These are phyloP conservation scores for Cylindricascospora bacillispora DNA, from an alignment of 1,139 yeast species.

Conservation along the genomic window DNA sequence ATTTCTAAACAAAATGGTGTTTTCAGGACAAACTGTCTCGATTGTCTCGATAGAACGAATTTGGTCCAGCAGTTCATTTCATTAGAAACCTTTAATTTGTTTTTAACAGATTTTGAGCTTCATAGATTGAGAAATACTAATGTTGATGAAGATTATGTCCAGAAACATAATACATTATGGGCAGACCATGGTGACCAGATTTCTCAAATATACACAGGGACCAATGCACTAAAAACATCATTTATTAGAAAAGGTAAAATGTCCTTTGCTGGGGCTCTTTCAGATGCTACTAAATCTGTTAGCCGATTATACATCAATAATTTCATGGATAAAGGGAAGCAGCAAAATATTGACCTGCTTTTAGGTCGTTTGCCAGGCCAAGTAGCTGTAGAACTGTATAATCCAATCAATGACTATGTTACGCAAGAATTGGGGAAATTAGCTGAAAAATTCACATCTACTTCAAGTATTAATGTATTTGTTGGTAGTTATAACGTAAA, in stretches of 20 bases:
- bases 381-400: conserved; percentile 58
- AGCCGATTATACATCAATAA: conserved; percentile 91
- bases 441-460: conserved; percentile 45
- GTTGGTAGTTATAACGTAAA: conserved; percentile 84
- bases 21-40: conserved; percentile 87
- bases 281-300: conserved; percentile 93
- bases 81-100: conserved; percentile 49
- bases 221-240: conserved; percentile 90
- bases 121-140: conserved; percentile 23
- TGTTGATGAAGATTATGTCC: conserved; percentile 38
- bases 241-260: conserved; percentile 90
- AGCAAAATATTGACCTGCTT: conserved; percentile 71
- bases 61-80: conserved; percentile 86
- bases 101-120: conserved; percentile 45
- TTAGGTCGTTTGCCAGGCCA: conserved; percentile 74
- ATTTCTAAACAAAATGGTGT: conserved; percentile 76
- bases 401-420: conserved; percentile 85
- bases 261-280: conserved; percentile 91
- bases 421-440: conserved; percentile 42
- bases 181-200: conserved; percentile 98
- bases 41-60: conserved; percentile 90
- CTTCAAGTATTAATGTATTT: conserved; percentile 48
- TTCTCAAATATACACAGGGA: conserved; percentile 93
- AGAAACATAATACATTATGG: conserved; percentile 75
- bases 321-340: conserved; percentile 85